phyloP scores from a whole-genome alignment of 257 asterid genomes.

The Solanum chmielewskii region DNA sequence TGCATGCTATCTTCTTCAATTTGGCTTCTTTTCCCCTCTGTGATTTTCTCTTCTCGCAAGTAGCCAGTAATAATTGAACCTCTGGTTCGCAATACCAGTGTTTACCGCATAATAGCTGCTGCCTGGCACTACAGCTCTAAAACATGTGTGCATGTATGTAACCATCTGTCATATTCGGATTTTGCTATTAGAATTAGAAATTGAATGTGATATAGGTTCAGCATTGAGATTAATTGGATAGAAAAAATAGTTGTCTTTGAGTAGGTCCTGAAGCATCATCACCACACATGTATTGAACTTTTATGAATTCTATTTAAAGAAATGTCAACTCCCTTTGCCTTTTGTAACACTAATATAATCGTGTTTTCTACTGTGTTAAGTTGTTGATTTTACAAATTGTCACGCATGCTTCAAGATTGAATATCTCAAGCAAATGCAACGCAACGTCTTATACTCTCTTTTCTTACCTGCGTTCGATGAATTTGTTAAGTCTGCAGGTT shows the following conservation, averaged over 20 bases:
- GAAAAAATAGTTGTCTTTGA: neutral
- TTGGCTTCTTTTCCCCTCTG: neutral
- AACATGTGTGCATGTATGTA: neutral
- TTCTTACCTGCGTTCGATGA: neutral
- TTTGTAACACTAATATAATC: neutral
- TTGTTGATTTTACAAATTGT: conserved; percentile 48
- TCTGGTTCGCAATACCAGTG: neutral
- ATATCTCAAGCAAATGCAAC: conserved; percentile 94
- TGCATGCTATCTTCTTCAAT: neutral
- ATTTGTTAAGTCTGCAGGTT: neutral
- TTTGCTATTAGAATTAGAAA: neutral
- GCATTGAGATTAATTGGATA: neutral
- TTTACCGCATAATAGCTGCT: neutral
- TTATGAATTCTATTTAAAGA: neutral
- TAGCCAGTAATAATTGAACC: neutral
- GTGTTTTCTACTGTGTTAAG: neutral
- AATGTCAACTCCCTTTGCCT: neutral
- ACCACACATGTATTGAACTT: neutral
- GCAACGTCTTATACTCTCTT: conserved; percentile 23
- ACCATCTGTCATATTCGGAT: neutral
- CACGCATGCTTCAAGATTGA: conserved; percentile 99
- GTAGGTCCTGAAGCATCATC: neutral
- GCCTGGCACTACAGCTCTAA: neutral
- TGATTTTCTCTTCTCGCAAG: neutral
- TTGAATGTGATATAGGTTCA: neutral